Base-by-base conservation (phyloP, 2,329 filamentous ascomycete genomes). In the Hymenotorrendiella dingleyae region DNA sequence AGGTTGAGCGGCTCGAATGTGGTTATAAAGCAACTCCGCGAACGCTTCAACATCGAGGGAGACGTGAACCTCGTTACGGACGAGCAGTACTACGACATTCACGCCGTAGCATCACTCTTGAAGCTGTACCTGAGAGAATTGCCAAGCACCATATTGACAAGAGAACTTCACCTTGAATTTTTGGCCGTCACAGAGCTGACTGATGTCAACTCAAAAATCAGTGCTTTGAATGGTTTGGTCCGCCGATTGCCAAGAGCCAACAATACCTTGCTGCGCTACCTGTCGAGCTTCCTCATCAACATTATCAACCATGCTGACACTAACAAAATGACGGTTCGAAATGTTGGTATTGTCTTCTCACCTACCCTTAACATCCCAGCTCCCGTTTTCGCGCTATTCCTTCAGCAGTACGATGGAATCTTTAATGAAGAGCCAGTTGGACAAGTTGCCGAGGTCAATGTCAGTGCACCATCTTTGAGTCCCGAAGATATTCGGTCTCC, bases 281-380 rank as follows among this genome's bases (percentile, higher is more conserved):
- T 98, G 42, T 86, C 91, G 36, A 80, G 85, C 3, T 96, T 95
- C 67, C 67, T 98, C 55, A 87, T 95, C 60, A 84, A 85, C 58
- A 91, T 98, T 56, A 88, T 96, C 59, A 89, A 93, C 64, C 89
- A 96, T 55, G 74, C 88, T 6, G 82, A 86, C 55, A 72, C 84
- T 49, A 98, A 98, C 70, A 97, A 96, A 72, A 98, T 98, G 93
- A 96, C 86, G 9, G 86, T 96, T 40, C 82, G 91, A 53, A 98
- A 98, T 59, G 87, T 98, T 42, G 91, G 93, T 51, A 97, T 98
- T 55, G 91, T 98, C 43, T 98, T 98, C 64, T 94, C 93, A 12
- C 93, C 93, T 0, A 97, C 93, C 0, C 74, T 98, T 41, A 97
- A 97, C 63, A 95, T 98, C 32, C 91, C 93, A 0, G 89, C 89